Base-by-base conservation (phyloP, 192 early-diverging fungal genomes). In the Cetraspora pellucida region DNA sequence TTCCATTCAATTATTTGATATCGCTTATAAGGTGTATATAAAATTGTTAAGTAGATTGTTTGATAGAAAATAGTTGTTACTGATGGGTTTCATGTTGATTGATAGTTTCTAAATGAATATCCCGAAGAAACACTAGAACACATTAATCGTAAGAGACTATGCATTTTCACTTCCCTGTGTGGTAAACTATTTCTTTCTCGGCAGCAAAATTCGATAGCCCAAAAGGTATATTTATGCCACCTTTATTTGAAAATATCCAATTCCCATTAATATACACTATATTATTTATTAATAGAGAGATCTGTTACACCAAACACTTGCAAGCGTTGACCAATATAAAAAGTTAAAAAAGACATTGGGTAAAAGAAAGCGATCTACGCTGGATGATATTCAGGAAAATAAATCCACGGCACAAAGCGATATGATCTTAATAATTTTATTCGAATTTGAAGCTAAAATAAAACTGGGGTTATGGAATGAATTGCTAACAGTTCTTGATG, bases 401-500 rank as follows among this genome's bases (percentile, higher is more conserved):
- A 17, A 70, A 72, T 25, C 49, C 13, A 30, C 19, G 11, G 17
- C 64, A 25, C 64, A 72, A 72, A 72, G 16, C 17, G 74, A 75
- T 75, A n/a, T 59, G 11, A n/a, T 75, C 10, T n/a, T 78, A 28
- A 21, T 78, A 23, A 27, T 74, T 13, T 64, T 78, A 49, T 78
- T 78, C 43, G 77, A 78, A 23, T 78, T 74, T 63, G 77, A 78
- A 63, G 77, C 77, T n/a, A 78, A 68, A 64, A 44, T 63, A 13
- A 60, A 63, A 31, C 64, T 78, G 59, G 27, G 64, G 10, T 71
- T 49, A 17, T 78, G 74, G 74, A 30, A 75, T 64, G 47, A 75
- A 64, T 64, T 75, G 21, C 44, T 27, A 49, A 37, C 1, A n/a
- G 37, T 64, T 16, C 25, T 75, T 37, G 61, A 75, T 63, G 74